Evolutionary conservation across 2,329 filamentous ascomycete genomes (phyloP).

Genomic region (Clathrospora elynae): DNA sequence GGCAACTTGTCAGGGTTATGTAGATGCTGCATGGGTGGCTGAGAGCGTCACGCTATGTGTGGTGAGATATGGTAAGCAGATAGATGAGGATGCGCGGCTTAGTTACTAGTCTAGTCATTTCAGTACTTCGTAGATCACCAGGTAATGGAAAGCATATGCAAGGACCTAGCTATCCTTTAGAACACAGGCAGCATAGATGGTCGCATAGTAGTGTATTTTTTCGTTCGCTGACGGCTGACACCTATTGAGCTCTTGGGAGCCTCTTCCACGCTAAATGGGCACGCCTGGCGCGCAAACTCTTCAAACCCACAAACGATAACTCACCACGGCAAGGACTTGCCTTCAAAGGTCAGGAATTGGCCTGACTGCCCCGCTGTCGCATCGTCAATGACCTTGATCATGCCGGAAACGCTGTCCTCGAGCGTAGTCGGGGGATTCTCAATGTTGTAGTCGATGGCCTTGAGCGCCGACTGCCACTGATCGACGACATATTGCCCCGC

Average conservation of each 20-base stretch:
- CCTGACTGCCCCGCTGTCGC: constrained; percentile 1
- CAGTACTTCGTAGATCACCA: not conserved
- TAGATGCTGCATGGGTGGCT: not conserved
- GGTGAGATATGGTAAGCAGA: constrained; percentile 2
- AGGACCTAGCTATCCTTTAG: not conserved
- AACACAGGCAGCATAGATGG: not conserved
- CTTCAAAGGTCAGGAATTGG: constrained; percentile 1
- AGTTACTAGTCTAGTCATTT: not conserved
- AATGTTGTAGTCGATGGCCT: constrained; percentile 1
- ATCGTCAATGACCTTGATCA: constrained; percentile 8
- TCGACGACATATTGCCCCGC: not conserved
- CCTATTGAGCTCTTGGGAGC: not conserved
- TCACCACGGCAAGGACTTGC: constrained; percentile 1
- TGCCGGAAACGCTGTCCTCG: constrained; percentile 3
- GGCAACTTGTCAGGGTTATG: constrained; percentile 1
- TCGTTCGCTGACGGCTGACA: not conserved
- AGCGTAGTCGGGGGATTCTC: constrained; percentile 3
- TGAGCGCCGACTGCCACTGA: constrained; percentile 1
- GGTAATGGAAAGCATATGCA: not conserved
- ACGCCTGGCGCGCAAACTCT: too few species aligned
- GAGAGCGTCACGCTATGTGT: not conserved
- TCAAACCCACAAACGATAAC: not conserved
- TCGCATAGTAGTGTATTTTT: not conserved
- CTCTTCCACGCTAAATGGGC: constrained; percentile 2
- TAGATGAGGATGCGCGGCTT: not conserved